Evolutionary conservation across 176 grass and related monocot species (phyloP).

Genomic region (Dendrocalamus sinicus): DNA sequence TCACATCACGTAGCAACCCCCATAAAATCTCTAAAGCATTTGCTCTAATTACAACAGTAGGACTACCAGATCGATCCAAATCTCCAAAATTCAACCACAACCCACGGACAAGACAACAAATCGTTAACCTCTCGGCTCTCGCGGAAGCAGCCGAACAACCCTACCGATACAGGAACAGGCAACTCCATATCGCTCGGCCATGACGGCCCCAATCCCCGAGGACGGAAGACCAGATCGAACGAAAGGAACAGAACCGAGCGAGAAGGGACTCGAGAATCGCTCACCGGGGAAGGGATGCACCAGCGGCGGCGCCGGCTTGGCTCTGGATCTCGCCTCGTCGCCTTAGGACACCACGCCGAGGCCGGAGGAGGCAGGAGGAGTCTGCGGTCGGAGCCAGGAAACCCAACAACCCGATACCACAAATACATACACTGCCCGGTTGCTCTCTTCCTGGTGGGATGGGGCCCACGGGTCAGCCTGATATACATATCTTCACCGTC

Average conservation of each 20-base stretch:
- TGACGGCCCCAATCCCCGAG: not conserved
- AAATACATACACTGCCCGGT: not conserved
- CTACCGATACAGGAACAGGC: not conserved
- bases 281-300: not conserved
- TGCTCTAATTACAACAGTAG: not conserved
- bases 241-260: not conserved
- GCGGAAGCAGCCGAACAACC: not conserved
- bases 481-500: too few relatives aligned
- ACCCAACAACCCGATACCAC: conserved; percentile 26
- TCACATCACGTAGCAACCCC: not conserved
- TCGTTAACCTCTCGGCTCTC: not conserved
- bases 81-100: not conserved
- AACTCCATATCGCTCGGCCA: not conserved
- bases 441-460: not conserved
- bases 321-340: conserved; percentile 22
- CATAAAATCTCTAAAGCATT: not conserved
- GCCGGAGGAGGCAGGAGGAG: not conserved
- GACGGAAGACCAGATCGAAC: conserved; percentile 24
- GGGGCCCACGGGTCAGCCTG: too few relatives aligned
- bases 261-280: not conserved
- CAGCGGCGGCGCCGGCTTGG: not conserved
- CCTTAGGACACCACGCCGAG: conserved; percentile 27
- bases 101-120: not conserved
- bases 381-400: conserved; percentile 16
- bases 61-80: not conserved